phyloP scores from a whole-genome alignment of 352 stramenopile species.

The Pythium dissotocum region DNA sequence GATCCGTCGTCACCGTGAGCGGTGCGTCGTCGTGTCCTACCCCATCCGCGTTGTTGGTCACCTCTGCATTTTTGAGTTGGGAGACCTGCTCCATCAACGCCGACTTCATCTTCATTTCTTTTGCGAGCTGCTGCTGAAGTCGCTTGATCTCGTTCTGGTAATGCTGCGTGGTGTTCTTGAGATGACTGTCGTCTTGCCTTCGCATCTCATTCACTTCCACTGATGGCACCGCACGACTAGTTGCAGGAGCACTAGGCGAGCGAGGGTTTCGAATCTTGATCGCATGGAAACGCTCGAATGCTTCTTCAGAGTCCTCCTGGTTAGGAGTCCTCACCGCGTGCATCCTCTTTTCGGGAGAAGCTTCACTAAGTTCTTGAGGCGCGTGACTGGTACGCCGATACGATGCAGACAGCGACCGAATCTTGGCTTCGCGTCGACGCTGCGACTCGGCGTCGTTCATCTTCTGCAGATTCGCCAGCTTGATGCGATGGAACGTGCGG shows the following conservation, averaged over 20 bases:
- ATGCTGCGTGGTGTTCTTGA: slow-evolving; percentile 49
- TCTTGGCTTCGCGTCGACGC: slow-evolving; percentile 47
- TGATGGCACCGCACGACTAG: background rate
- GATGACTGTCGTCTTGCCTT: slow-evolving; percentile 21
- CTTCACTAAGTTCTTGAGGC: background rate
- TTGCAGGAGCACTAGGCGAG: background rate
- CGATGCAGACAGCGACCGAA: slow-evolving; percentile 46
- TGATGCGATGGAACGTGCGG: slow-evolving; percentile 46
- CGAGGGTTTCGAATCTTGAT: slow-evolving; percentile 26
- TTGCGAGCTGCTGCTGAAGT: slow-evolving; percentile 56
- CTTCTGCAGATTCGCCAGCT: slow-evolving; percentile 45
- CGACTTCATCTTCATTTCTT: slow-evolving; percentile 49
- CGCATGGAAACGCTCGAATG: slow-evolving; percentile 36
- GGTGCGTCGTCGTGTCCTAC: background rate
- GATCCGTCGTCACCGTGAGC: background rate
- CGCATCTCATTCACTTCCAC: slow-evolving; percentile 14
- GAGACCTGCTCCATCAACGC: slow-evolving; percentile 50
- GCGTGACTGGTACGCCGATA: slow-evolving; percentile 24
- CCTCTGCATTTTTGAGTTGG: slow-evolving; percentile 26
- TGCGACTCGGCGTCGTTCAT: slow-evolving; percentile 42
- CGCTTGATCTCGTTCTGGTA: slow-evolving; percentile 72
- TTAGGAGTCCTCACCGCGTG: slow-evolving; percentile 2
- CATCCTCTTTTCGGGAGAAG: background rate
- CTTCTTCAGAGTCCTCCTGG: slow-evolving; percentile 43
- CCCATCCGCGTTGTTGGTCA: background rate